phyloP scores from a whole-genome alignment of 306 rosid genomes.

The Lathyrus aphaca region DNA sequence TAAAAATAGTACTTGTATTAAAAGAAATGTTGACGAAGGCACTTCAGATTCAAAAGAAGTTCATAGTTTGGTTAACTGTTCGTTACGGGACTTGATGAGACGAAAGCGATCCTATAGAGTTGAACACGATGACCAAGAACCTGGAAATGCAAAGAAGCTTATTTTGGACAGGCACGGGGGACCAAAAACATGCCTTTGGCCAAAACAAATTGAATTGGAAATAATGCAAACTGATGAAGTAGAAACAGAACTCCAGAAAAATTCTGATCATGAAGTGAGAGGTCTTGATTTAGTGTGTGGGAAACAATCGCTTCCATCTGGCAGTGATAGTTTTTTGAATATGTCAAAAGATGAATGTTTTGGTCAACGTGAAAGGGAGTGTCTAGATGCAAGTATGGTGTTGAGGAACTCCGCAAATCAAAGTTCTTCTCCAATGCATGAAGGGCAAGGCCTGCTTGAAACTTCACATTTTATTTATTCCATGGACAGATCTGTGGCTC shows the following conservation, averaged over 20 bases:
- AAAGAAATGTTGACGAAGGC: conserved; percentile 40
- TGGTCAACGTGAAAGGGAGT: conserved; percentile 35
- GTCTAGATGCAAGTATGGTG: conserved; percentile 25
- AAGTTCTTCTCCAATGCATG: conserved; percentile 41
- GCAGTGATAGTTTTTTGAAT: conserved; percentile 36
- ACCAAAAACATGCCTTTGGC: conserved; percentile 39
- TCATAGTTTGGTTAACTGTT: conserved; percentile 49
- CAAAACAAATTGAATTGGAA: conserved; percentile 43
- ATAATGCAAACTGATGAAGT: conserved; percentile 37
- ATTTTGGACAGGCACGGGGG: conserved; percentile 46
- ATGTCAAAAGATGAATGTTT: conserved; percentile 43
- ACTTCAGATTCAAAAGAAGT: conserved; percentile 45
- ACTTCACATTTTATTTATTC: conserved; percentile 42
- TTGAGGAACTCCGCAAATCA: conserved; percentile 22
- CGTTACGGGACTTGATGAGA: conserved; percentile 93
- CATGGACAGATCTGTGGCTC: conserved; percentile 28
- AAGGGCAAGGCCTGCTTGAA: conserved; percentile 28
- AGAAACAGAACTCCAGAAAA: conserved; percentile 38
- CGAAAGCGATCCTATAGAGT: conserved; percentile 62
- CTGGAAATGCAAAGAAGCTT: conserved; percentile 46
- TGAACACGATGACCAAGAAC: conserved; percentile 50
- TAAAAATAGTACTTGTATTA: conserved; percentile 39
- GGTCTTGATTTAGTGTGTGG: conserved; percentile 42
- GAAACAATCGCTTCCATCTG: conserved; percentile 43
- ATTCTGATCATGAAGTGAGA: conserved; percentile 38